A percentile compares a stretch with the other conserved stretches of the same genome.
Conservation (phyloP, 1,139 yeast species). For the Sugiyamaella castrensis region DNA sequence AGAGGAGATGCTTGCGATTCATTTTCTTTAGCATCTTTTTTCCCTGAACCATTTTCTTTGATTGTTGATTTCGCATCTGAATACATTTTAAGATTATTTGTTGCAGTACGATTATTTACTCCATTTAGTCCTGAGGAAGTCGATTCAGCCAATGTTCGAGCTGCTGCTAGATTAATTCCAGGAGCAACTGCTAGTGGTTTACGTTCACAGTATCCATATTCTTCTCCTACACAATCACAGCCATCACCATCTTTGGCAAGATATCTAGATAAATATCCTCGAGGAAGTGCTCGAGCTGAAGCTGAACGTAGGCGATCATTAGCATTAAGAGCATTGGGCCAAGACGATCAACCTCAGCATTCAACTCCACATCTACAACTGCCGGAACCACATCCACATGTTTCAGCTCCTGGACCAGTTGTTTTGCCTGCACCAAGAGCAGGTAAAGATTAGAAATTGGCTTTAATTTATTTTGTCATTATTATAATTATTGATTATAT, state of each 20-base stretch:
- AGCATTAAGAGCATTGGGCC: constrained; percentile 79
- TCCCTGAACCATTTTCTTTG: constrained; percentile 58
- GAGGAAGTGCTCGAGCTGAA: constrained; percentile 37
- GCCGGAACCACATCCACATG: constrained; percentile 1
- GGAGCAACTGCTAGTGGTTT: constrained; percentile 4
- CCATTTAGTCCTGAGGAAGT: constrained; percentile 26
- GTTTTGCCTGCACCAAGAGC: constrained; percentile 21
- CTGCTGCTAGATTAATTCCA: constrained; percentile 23
- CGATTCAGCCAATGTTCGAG: constrained; percentile 27
- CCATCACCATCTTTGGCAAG: not conserved
- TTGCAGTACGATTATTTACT: constrained; percentile 14
- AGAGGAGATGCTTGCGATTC: constrained; percentile 89
- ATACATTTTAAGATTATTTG: constrained; percentile 10
- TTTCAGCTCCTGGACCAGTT: constrained; percentile 20
- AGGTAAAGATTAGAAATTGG: constrained; percentile 10
- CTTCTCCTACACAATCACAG: constrained; percentile 1
- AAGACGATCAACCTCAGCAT: constrained; percentile 28
- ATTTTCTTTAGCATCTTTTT: constrained; percentile 72
- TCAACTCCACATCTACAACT: not conserved
- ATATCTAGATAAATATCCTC: constrained; percentile 10
- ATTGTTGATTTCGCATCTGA: constrained; percentile 39
- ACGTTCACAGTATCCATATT: constrained; percentile 8
- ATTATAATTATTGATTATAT: no score
- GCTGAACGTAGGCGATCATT: constrained; percentile 89
- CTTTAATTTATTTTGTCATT: no score